Base-by-base conservation (phyloP, 768 basidiomycete species). In the Hericium alpestre region DNA sequence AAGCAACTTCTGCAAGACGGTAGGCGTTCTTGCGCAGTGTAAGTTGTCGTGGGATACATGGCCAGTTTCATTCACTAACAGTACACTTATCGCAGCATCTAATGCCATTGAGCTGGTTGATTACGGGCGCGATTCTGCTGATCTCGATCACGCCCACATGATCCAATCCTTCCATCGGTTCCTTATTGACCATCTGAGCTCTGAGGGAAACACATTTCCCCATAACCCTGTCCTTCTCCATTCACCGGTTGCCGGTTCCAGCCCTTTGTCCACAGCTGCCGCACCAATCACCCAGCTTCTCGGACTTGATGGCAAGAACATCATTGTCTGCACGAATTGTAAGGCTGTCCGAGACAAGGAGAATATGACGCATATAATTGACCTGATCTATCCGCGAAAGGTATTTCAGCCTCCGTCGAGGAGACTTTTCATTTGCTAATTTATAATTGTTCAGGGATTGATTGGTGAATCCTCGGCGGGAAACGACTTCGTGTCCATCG, bases 151-250 rank as follows among this genome's bases (percentile, higher is more conserved):
- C 63, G 85, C 83, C 0, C 83, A 87, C 53, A 86, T 91, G 73
- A 97, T 98, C 43, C 96, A 97, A 70, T 81, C 82, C 15, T 97
- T 97, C 76, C 93, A 97, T 68, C 84, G 95, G 20, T 97, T 96
- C 74, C 77, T 96, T 40, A 71, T 97, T 53, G 93, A 97, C 59
- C 86, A 86, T 53, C 77, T 97, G 62, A 82, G 79, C 57, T 76
- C 79, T 3, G 91, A 93, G 70, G 86, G 85, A 4, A 87, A 83
- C 59, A 68, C 70, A 22, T 82, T 77, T 63, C 80, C 81, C 22
- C 70, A 79, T 47, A 90, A 87, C 61, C 84, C 82, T 1, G 58
- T 65, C 16, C 63, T 86, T 16, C 64, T 80, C 56, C 76, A 69
- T 62, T 66, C 66, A n/a, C 54, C 65, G 38, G 54, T 66, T 52